A percentile compares a stretch with the other conserved stretches of the same genome.
These are phyloP conservation scores for Diplocarpon mali DNA, from an alignment of 2,329 filamentous ascomycete species.

Conservation along the genomic window DNA sequence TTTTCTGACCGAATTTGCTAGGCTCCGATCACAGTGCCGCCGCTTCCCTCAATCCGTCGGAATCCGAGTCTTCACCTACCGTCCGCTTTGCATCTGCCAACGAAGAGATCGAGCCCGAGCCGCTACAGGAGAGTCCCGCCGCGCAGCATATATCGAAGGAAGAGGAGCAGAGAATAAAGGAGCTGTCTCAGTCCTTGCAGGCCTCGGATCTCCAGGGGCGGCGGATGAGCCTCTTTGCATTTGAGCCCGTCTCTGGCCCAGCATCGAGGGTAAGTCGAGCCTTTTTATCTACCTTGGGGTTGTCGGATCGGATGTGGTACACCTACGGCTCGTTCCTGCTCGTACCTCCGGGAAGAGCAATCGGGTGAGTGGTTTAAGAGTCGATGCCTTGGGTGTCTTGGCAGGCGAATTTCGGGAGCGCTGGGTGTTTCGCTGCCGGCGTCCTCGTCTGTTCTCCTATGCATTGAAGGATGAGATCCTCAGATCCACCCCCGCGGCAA, in stretches of 20 bases:
- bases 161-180: conserved; percentile 19
- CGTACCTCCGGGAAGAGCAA: background rate
- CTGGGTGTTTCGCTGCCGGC: conserved; percentile 7
- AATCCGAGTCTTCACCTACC: conserved; percentile 31
- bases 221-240: conserved; percentile 77
- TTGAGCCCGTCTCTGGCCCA: conserved; percentile 83
- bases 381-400: background rate
- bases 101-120: conserved; percentile 53
- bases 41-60: conserved; percentile 11
- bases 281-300: too few species aligned
- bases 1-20: conserved; percentile 14
- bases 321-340: background rate
- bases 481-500: conserved; percentile 19
- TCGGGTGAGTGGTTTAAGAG: background rate
- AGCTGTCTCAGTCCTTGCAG: conserved; percentile 60
- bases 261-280: conserved; percentile 59
- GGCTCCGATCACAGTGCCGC: conserved; percentile 10
- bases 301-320: too few species aligned
- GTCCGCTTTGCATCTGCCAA: conserved; percentile 64
- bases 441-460: conserved; percentile 7
- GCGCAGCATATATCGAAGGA: conserved; percentile 12
- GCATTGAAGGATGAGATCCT: conserved; percentile 12
- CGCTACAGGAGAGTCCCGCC: conserved; percentile 21
- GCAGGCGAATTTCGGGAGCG: conserved; percentile 4
- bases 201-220: conserved; percentile 68